Evolutionary conservation across 352 stramenopile species (phyloP).

Genomic region (Saprolegnia diclina): DNA sequence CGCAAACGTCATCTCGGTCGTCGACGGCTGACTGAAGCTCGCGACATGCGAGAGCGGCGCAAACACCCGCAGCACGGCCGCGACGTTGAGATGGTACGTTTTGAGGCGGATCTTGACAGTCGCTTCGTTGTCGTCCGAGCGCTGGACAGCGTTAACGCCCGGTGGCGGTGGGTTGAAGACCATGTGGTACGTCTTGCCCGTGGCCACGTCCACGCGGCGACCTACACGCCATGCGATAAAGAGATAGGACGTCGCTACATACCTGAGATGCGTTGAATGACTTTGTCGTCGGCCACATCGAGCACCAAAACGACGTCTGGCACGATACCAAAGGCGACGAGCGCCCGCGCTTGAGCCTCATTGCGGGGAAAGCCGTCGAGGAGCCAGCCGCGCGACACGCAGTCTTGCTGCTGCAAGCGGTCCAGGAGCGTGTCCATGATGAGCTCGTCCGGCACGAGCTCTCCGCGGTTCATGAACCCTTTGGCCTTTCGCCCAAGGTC

Average conservation of each 20-base stretch:
- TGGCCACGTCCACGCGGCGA: constrained; percentile 85
- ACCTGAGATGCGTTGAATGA: constrained; percentile 91
- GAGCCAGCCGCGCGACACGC: constrained; percentile 73
- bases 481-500: constrained; percentile 78
- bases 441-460: constrained; percentile 91
- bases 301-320: constrained; percentile 93
- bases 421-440: constrained; percentile 92
- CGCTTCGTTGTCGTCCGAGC: constrained; percentile 87
- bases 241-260: constrained; percentile 21
- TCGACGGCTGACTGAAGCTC: constrained; percentile 31
- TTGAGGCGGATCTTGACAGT: constrained; percentile 83
- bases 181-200: constrained; percentile 90
- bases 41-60: constrained; percentile 36
- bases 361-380: constrained; percentile 95
- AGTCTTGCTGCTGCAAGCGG: constrained; percentile 66
- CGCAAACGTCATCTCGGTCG: constrained; percentile 12
- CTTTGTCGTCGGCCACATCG: constrained; percentile 91
- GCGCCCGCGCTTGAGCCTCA: constrained; percentile 66
- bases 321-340: constrained; percentile 57
- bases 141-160: constrained; percentile 46
- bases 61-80: constrained; percentile 39
- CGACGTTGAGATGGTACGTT: constrained; percentile 76
- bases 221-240: constrained; percentile 95
- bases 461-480: constrained; percentile 87
- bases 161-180: constrained; percentile 76